Evolutionary conservation across 805 yeast species (phyloP).

Genomic region (Starmerella stigmatis): DNA sequence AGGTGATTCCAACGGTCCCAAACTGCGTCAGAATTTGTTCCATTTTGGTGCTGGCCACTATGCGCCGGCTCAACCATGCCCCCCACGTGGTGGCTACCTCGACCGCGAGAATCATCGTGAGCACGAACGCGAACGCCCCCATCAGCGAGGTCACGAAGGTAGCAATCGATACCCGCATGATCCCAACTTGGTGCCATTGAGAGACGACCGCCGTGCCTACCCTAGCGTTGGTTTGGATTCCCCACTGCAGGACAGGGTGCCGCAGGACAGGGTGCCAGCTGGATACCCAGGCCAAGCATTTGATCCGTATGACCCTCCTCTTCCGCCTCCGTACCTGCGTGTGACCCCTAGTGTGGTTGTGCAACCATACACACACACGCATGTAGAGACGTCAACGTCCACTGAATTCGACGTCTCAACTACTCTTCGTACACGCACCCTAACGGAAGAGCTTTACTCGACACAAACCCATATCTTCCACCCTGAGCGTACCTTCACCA

Average conservation of each 20-base stretch:
- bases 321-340: slow-evolving; percentile 11
- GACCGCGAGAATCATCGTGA: not conserved
- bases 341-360: slow-evolving; percentile 16
- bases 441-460: slow-evolving; percentile 10
- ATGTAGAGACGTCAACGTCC: slow-evolving; percentile 13
- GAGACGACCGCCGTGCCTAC: too few species aligned
- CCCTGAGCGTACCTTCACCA: slow-evolving; percentile 15
- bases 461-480: slow-evolving; percentile 10
- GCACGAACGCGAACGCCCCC: not conserved
- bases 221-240: too few species aligned
- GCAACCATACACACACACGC: slow-evolving; percentile 9
- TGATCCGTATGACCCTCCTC: not conserved
- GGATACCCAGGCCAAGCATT: not conserved
- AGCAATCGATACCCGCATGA: too few species aligned
- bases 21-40: slow-evolving; percentile 16
- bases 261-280: too few species aligned
- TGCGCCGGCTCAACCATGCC: not conserved
- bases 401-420: slow-evolving; percentile 8
- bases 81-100: not conserved
- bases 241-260: too few species aligned
- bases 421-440: slow-evolving; percentile 11
- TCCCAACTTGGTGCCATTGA: too few species aligned
- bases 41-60: slow-evolving; percentile 15
- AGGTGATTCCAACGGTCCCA: slow-evolving; percentile 18
- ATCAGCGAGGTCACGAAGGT: not conserved